Conservation (phyloP, 345 rosid genomes). For the Eucalyptus viminalis region DNA sequence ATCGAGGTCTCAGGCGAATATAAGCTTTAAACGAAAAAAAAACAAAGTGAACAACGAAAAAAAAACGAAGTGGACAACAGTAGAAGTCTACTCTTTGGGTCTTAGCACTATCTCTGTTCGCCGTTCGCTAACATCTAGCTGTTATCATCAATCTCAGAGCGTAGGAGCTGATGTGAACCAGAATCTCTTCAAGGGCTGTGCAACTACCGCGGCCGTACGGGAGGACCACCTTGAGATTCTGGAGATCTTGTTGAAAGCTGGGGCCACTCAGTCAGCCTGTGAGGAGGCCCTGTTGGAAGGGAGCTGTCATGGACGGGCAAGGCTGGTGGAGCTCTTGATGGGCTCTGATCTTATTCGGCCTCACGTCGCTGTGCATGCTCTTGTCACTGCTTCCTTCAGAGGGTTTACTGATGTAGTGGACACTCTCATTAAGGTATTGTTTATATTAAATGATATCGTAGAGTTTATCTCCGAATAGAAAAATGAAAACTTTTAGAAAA, state of each 20-base stretch:
- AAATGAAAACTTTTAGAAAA: background rate
- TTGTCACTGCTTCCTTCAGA: conserved; percentile 76
- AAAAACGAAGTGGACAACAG: background rate
- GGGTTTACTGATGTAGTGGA: conserved; percentile 71
- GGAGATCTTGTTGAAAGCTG: conserved; percentile 81
- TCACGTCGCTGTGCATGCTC: conserved; percentile 78
- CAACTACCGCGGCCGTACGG: conserved; percentile 88
- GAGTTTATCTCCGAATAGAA: background rate
- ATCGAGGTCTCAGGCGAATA: background rate
- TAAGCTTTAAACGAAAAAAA: background rate
- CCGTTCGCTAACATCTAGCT: background rate
- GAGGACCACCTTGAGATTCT: conserved; percentile 77
- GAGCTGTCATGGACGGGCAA: conserved; percentile 67
- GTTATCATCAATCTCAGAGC: conserved; percentile 37
- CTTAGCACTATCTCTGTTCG: background rate
- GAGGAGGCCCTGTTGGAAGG: conserved; percentile 91
- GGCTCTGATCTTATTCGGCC: conserved; percentile 82
- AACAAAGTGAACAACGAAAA: background rate
- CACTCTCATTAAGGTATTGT: conserved; percentile 42
- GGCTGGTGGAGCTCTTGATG: conserved; percentile 66
- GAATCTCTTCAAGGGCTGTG: conserved; percentile 87
- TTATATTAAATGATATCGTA: background rate
- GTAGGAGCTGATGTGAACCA: conserved; percentile 91
- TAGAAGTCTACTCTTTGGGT: background rate
- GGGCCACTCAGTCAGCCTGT: conserved; percentile 87